Evolutionary conservation across 345 rosid species (phyloP), one percentile per base, ranked within the genome.

Genomic region (Clarkia xantiana): DNA sequence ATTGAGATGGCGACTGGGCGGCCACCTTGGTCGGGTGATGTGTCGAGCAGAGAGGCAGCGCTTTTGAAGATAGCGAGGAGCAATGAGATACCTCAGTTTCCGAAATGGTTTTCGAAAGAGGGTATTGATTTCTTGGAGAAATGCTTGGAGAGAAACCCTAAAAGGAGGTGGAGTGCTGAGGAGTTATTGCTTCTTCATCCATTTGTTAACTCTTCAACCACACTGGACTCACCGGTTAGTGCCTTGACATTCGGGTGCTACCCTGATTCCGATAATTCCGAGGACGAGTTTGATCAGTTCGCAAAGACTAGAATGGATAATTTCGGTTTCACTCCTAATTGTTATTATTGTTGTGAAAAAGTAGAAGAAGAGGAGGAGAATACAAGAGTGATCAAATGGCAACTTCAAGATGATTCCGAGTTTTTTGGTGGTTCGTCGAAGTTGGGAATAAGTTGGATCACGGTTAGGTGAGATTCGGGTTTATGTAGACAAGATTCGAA

Each of bases 1-100:
- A 50, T 71, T 29, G 76, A 75, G 67, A 67, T 75, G 74, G 74
- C 67, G 10, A 71, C 74, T 0, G 70, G 76, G 1, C 60, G 58
- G 51, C 54, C 63, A n/a, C 73, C 67, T 0, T 74, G 73, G 71
- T 47, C 47, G 0, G 16, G 40, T 16, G 51, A 57, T 52, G 49
- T 55, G 6, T 65, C 67, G 6, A 52, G 61, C 43, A 69, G 59
- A 10, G 48, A 53, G 45, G 54, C 70, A 0, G 52, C 63, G 4
- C 44, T 71, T 0, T 11, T 71, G 53, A 71, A 68, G 52, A 68
- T 68, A 9, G 76, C 67, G 0, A 62, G 62, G 7, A 50, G 64
- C 55, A 48, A 55, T 7, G 54, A 62, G 38, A 44, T 11, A 17
- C 71, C 76, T 6, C 18, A 16, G 43, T 58, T 68, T 52, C 76